phyloP scores from a whole-genome alignment of 169 alveolate species.

The Plasmodium adleri region DNA sequence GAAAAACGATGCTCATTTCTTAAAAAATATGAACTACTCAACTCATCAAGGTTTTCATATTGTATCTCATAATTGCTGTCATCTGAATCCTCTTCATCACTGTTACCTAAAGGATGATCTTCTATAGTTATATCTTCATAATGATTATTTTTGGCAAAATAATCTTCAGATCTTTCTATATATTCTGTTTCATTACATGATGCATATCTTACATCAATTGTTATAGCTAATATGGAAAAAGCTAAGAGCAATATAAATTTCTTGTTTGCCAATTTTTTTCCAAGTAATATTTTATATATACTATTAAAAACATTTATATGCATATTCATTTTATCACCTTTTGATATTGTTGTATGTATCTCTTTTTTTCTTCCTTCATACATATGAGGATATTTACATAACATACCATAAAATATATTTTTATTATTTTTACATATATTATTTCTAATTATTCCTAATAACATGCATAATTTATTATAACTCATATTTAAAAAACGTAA shows the following conservation, averaged over 20 bases:
- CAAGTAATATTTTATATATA: not conserved
- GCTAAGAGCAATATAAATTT: constrained; percentile 14
- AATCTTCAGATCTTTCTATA: not conserved
- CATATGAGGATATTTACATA: too few relatives aligned
- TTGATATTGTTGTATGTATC: not conserved
- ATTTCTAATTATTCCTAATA: too few relatives aligned
- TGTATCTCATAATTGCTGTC: not conserved
- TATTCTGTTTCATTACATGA: constrained; percentile 17
- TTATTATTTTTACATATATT: too few relatives aligned
- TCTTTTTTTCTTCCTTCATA: not conserved
- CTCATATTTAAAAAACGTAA: too few relatives aligned
- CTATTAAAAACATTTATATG: not conserved
- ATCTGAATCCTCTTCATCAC: not conserved
- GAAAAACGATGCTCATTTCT: not conserved
- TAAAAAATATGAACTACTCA: not conserved
- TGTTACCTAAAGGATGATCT: not conserved
- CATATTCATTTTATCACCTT: constrained; percentile 10
- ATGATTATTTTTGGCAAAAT: not conserved
- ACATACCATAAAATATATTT: too few relatives aligned
- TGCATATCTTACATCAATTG: constrained; percentile 13
- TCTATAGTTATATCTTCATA: too few relatives aligned
- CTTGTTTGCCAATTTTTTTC: constrained; percentile 3
- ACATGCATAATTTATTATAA: too few relatives aligned
- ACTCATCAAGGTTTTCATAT: constrained; percentile 10
- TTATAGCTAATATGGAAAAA: constrained; percentile 20